Conservation (phyloP, 2,329 filamentous ascomycete species). For the Alternaria dauci region DNA sequence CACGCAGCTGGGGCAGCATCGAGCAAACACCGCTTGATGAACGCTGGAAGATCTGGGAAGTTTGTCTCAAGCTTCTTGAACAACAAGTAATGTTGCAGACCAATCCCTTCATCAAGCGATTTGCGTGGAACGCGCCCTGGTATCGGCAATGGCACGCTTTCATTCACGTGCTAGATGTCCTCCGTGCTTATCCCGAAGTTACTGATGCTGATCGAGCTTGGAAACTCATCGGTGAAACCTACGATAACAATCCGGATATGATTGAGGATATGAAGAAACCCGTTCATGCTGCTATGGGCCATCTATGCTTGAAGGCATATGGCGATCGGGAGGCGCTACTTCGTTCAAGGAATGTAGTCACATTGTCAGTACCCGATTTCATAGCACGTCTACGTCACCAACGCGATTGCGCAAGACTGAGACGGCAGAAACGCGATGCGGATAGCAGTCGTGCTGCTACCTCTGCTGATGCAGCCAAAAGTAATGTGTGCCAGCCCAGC, state of each 20-base stretch:
- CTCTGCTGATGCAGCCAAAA: neutral
- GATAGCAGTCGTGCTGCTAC: neutral
- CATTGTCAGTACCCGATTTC: neutral
- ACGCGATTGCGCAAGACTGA: neutral
- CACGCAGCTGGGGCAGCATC: neutral
- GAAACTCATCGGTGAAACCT: slow-evolving; percentile 40
- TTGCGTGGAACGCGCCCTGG: slow-evolving; percentile 67
- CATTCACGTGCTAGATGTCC: slow-evolving; percentile 60
- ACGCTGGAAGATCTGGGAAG: slow-evolving; percentile 6
- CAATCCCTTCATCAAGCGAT: slow-evolving; percentile 64
- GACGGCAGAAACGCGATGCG: neutral
- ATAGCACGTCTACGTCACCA: neutral
- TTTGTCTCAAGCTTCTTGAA: slow-evolving; percentile 68
- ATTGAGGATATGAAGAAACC: slow-evolving; percentile 21
- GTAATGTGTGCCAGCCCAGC: neutral
- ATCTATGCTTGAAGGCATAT: slow-evolving; percentile 27
- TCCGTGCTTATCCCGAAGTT: slow-evolving; percentile 43
- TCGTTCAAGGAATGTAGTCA: neutral
- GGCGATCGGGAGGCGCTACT: slow-evolving; percentile 8
- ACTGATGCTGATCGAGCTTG: slow-evolving; percentile 47
- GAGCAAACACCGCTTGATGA: slow-evolving; percentile 64
- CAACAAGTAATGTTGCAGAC: slow-evolving; percentile 69
- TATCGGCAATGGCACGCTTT: slow-evolving; percentile 69
- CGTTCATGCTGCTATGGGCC: slow-evolving; percentile 22
- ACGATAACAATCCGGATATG: slow-evolving; percentile 41